Evolutionary conservation across 2,329 filamentous ascomycete genomes (phyloP).

Genomic region (Trematosphaeria pertusa): DNA sequence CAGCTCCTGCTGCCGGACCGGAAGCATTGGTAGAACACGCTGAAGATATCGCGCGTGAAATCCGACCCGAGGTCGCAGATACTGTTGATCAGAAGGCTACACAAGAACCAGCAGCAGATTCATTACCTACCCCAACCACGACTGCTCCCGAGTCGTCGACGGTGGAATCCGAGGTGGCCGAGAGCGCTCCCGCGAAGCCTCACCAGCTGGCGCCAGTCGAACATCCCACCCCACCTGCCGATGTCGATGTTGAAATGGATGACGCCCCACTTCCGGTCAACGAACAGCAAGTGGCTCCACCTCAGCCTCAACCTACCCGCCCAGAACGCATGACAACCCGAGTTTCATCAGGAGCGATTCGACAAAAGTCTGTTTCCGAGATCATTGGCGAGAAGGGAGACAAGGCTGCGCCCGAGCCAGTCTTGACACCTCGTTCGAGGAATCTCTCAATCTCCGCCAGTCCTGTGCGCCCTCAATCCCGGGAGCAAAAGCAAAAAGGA

Average conservation of each 20-base stretch:
- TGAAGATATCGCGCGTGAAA: constrained; percentile 23
- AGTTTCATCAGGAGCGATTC: constrained; percentile 73
- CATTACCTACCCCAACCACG: constrained; percentile 45
- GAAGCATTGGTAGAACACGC: constrained; percentile 34
- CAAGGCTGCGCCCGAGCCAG: constrained; percentile 55
- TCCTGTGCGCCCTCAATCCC: constrained; percentile 29
- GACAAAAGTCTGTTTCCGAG: constrained; percentile 75
- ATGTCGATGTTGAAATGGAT: constrained; percentile 43
- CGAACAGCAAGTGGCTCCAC: constrained; percentile 23
- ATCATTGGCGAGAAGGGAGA: constrained; percentile 70
- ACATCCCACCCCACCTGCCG: constrained; percentile 46
- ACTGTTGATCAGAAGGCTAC: constrained; percentile 15
- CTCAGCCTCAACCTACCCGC: constrained; percentile 26
- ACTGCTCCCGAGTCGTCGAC: constrained; percentile 40
- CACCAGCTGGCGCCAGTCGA: constrained; percentile 25
- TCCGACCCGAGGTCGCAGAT: constrained; percentile 10
- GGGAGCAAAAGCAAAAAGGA: constrained; percentile 61
- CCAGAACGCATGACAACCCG: constrained; percentile 70
- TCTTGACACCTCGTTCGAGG: constrained; percentile 48
- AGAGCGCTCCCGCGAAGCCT: constrained; percentile 14
- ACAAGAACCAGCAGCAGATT: constrained; percentile 36
- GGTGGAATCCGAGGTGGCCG: constrained; percentile 30
- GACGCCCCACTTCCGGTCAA: constrained; percentile 26
- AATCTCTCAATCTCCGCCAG: constrained; percentile 34
- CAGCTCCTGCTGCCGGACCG: constrained; percentile 13